Conservation (phyloP, 208 protist species). For the Jaenimonas drosophilae region DNA sequence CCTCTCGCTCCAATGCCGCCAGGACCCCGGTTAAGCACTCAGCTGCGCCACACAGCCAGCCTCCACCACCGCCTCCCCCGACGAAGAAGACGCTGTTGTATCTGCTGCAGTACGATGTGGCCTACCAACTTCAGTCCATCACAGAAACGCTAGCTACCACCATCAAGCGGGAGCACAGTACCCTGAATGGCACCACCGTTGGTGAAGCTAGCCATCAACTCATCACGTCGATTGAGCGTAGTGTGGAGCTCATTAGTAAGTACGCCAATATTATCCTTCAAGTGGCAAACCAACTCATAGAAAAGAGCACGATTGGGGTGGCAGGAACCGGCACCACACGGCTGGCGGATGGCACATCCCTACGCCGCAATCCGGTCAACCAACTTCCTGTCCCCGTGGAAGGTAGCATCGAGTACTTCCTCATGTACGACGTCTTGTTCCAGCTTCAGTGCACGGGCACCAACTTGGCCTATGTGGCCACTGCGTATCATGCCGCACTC, state of each 20-base stretch:
- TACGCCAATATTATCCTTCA: conserved; percentile 78
- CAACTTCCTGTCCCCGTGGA: conserved; percentile 37
- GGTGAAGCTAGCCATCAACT: conserved; percentile 10
- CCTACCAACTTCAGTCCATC: conserved; percentile 77
- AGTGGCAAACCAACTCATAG: conserved; percentile 51
- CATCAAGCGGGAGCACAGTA: conserved; percentile 48
- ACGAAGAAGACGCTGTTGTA: conserved; percentile 41
- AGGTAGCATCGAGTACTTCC: conserved; percentile 47
- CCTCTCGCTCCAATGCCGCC: neutral
- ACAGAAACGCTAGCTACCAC: conserved; percentile 45
- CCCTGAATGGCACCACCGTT: conserved; percentile 26
- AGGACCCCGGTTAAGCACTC: neutral
- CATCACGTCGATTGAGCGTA: conserved; percentile 14
- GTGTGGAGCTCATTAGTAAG: conserved; percentile 35
- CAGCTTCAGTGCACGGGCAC: conserved; percentile 74
- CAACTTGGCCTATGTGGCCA: conserved; percentile 54
- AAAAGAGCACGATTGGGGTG: conserved; percentile 17
- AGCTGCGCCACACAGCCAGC: conserved; percentile 3
- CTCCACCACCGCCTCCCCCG: conserved; percentile 1
- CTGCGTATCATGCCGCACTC: conserved; percentile 36
- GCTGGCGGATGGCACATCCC: conserved; percentile 16
- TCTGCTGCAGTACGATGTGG: conserved; percentile 68
- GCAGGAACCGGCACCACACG: no score
- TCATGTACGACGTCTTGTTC: conserved; percentile 76
- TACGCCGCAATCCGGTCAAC: conserved; percentile 58